These are phyloP conservation scores for Cladorrhinum sp. DNA, from an alignment of 2,329 filamentous ascomycete species.

Conservation along the genomic window DNA sequence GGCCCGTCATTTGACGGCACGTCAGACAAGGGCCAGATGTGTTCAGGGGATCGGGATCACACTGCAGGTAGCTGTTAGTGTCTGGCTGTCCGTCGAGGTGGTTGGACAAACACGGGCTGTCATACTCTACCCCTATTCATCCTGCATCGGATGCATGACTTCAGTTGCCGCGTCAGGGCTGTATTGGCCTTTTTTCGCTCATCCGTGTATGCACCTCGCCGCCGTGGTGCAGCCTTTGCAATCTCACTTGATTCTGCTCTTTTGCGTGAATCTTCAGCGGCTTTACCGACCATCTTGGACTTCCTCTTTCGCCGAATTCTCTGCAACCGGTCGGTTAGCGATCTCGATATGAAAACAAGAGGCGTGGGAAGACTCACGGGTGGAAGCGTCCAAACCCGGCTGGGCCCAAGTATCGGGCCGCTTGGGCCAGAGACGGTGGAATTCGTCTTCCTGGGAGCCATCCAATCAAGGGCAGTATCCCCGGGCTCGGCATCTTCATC, in stretches of 20 bases:
- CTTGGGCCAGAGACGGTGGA: neutral
- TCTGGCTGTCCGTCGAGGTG: neutral
- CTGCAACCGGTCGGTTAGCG: neutral
- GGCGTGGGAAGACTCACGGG: neutral
- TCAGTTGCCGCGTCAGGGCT: conserved; percentile 21
- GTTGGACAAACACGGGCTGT: neutral
- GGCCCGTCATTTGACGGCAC: conserved; percentile 20
- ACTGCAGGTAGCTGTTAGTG: conserved; percentile 9
- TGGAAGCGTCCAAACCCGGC: conserved; percentile 2
- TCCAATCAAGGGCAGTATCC: neutral
- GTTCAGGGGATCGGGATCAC: conserved; percentile 17
- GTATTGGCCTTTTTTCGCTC: conserved; percentile 19
- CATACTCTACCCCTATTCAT: conserved; percentile 22
- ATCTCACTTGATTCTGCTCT: neutral
- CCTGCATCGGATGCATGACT: conserved; percentile 24
- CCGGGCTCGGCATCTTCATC: neutral
- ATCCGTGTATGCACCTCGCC: conserved; percentile 1
- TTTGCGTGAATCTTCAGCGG: neutral
- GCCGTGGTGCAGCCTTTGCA: neutral
- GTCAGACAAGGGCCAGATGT: conserved; percentile 21
- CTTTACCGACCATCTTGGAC: neutral
- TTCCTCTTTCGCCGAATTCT: conserved; percentile 3
- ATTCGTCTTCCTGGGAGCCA: neutral
- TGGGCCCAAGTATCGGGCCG: neutral
- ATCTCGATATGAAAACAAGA: too few species aligned